Percentiles rank a stretch among this genome's conserved stretches.
phyloP scores from a whole-genome alignment of 176 grass and related monocot species.

The Musa schizocarpa region DNA sequence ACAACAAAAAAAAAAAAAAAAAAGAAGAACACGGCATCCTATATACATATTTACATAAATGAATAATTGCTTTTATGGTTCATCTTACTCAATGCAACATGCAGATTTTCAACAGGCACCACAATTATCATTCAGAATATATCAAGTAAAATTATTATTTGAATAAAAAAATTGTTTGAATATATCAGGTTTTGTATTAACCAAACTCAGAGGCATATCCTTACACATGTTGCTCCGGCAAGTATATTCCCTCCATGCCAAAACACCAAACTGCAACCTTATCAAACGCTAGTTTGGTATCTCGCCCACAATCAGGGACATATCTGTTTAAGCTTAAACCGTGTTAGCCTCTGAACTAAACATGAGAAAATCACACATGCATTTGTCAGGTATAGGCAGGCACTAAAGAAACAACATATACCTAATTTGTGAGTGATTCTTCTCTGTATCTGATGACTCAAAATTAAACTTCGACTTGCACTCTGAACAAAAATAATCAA shows the following conservation, averaged over 20 bases:
- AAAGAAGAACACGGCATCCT: neutral
- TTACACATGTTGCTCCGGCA: slow-evolving; percentile 87
- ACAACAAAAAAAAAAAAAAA: neutral
- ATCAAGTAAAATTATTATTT: neutral
- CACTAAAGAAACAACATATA: slow-evolving; percentile 17
- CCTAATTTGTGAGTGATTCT: slow-evolving; percentile 48
- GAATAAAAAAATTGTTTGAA: no score
- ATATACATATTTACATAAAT: neutral
- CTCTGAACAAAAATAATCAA: slow-evolving; percentile 51
- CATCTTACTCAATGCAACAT: slow-evolving; percentile 3
- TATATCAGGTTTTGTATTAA: neutral
- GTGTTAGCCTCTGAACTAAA: slow-evolving; percentile 9
- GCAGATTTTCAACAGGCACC: neutral
- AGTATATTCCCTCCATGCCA: slow-evolving; percentile 78
- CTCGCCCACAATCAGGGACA: slow-evolving; percentile 20
- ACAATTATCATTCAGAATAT: neutral
- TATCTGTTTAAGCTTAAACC: slow-evolving; percentile 10
- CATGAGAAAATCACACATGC: slow-evolving; percentile 12
- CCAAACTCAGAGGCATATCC: slow-evolving; percentile 1
- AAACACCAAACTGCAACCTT: slow-evolving; percentile 62
- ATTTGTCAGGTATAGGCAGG: neutral
- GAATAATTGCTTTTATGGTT: neutral
- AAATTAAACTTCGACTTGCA: slow-evolving; percentile 42
- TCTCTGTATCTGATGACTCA: slow-evolving; percentile 29
- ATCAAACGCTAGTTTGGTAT: slow-evolving; percentile 21